These are phyloP conservation scores for Metschnikowia gruessii DNA, from an alignment of 805 yeast species.

Conservation along the genomic window DNA sequence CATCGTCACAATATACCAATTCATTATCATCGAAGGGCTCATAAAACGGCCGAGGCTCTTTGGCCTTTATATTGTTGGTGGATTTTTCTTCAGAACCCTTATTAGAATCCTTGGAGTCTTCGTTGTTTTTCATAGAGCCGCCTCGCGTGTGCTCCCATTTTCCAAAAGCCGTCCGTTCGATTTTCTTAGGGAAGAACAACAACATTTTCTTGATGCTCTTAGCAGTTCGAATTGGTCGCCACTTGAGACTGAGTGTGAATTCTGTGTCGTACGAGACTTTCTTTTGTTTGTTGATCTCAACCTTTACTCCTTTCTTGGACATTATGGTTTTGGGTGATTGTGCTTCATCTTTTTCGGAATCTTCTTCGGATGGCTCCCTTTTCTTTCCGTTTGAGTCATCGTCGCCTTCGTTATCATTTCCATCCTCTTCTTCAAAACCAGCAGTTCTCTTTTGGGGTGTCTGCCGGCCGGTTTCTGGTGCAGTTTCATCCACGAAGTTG, in stretches of 20 bases:
- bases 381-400: background rate
- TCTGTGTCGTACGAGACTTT: slow-evolving; percentile 8
- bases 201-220: slow-evolving; percentile 13
- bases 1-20: background rate
- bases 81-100: background rate
- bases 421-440: background rate
- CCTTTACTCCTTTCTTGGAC: slow-evolving; percentile 2
- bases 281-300: slow-evolving; percentile 7
- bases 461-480: background rate
- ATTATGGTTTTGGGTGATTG: slow-evolving; percentile 2
- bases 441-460: background rate
- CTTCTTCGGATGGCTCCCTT: background rate
- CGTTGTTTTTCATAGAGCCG: background rate
- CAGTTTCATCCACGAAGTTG: slow-evolving; percentile 6
- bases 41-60: background rate
- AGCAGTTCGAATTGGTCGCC: slow-evolving; percentile 12
- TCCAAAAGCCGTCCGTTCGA: slow-evolving; percentile 6
- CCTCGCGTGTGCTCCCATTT: slow-evolving; percentile 6
- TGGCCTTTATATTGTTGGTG: too few species aligned
- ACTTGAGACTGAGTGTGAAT: slow-evolving; percentile 14
- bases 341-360: background rate
- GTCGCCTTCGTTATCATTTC: background rate
- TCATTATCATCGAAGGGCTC: background rate
- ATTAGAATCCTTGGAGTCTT: background rate
- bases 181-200: slow-evolving; percentile 10